A percentile compares a stretch with the other conserved stretches of the same genome.
Conservation (phyloP, 1,284 basidiomycete species). For the Pyrrhoderma lamaoense region DNA sequence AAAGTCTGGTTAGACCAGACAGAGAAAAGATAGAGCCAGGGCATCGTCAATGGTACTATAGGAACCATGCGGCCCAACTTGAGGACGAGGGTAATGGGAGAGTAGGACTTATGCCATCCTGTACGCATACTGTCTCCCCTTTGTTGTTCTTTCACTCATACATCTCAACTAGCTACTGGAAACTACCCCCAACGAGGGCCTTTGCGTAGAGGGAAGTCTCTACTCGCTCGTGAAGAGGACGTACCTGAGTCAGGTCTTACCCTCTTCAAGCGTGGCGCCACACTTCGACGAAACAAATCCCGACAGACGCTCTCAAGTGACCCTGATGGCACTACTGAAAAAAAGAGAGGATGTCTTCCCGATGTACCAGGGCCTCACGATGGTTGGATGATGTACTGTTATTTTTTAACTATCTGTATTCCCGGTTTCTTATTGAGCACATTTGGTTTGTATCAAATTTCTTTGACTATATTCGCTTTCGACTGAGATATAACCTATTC, state of each 20-base stretch:
- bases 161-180: slow-evolving; percentile 57
- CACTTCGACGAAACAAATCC: slow-evolving; percentile 64
- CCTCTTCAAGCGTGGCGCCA: slow-evolving; percentile 77
- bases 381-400: slow-evolving; percentile 96
- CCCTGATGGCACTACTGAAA: slow-evolving; percentile 29
- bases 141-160: slow-evolving; percentile 9
- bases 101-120: slow-evolving; percentile 70
- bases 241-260: slow-evolving; percentile 82
- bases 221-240: slow-evolving; percentile 83
- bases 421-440: slow-evolving; percentile 65
- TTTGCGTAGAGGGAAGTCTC: slow-evolving; percentile 78
- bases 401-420: slow-evolving; percentile 77
- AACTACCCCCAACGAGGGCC: slow-evolving; percentile 63
- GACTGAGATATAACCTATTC: slow-evolving; percentile 10
- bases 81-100: slow-evolving; percentile 53
- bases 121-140: slow-evolving; percentile 41
- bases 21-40: slow-evolving; percentile 94
- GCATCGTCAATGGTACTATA: slow-evolving; percentile 94
- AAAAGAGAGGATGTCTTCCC: slow-evolving; percentile 54
- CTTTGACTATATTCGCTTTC: slow-evolving; percentile 14
- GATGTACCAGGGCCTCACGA: slow-evolving; percentile 84
- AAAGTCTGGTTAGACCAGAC: slow-evolving; percentile 90
- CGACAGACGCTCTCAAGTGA: slow-evolving; percentile 33
- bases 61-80: slow-evolving; percentile 80
- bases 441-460: slow-evolving; percentile 46